A percentile compares a stretch with the other conserved stretches of the same genome.
Evolutionary conservation across 164 flowering plant genomes (phyloP).

Genomic region (Vitis rupestris): DNA sequence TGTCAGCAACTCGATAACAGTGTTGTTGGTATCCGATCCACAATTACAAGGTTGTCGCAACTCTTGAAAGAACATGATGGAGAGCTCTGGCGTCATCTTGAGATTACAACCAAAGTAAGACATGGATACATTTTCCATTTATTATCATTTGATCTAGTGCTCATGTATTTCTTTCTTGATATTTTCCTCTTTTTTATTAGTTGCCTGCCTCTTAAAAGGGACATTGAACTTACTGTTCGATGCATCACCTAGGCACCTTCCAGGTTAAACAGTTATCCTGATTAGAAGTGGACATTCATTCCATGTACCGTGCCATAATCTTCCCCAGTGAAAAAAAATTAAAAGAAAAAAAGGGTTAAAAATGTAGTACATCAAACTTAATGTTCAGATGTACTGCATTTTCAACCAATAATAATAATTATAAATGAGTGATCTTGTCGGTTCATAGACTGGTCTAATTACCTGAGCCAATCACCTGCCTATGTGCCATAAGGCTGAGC

Average conservation of each 20-base stretch:
- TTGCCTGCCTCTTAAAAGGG: neutral
- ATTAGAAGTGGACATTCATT: neutral
- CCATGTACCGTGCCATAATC: neutral
- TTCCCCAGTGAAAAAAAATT: neutral
- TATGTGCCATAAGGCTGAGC: no score
- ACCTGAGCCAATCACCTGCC: no score
- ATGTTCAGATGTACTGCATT: no score
- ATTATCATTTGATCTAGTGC: neutral
- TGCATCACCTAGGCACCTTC: neutral
- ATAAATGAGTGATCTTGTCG: no score
- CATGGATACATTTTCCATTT: neutral
- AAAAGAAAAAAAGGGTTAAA: neutral
- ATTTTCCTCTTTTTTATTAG: neutral
- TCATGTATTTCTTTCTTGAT: neutral
- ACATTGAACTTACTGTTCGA: neutral
- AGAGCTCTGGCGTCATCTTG: conserved; percentile 99
- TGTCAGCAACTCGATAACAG: conserved; percentile 98
- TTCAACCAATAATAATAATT: no score
- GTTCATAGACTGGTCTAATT: no score
- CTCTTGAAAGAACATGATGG: conserved; percentile 94
- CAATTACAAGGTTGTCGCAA: conserved; percentile 77
- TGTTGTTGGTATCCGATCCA: conserved; percentile 91
- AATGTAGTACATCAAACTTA: no score
- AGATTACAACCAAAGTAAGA: conserved; percentile 87
- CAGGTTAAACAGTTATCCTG: neutral